Evolutionary conservation across 2,329 filamentous ascomycete species (phyloP), one percentile per base, ranked within the genome.

Genomic region (Exophiala phaeomuriformis): DNA sequence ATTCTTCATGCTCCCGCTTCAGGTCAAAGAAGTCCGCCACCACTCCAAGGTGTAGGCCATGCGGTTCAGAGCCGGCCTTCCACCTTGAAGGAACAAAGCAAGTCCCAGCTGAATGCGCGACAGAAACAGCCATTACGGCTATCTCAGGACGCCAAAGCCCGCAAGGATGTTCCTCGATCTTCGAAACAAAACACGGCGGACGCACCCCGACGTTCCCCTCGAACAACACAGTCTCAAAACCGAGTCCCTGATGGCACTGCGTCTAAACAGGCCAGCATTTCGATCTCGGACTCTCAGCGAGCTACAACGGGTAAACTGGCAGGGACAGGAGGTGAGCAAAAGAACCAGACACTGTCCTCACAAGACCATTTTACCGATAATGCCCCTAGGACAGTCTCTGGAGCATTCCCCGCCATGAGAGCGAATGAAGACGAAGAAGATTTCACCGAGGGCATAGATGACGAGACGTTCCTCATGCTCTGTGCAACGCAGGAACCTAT

Each of bases 391-490:
- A 19, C 19, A 19, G 19, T 19, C 19, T 19, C 19, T 19, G 19
- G 19, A 19, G 19, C 19, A 19, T 19, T 19, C 19, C 19, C 19
- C 19, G 19, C 19, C 19, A 19, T 19, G 19, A 19, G 19, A 19
- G 19, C 19, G 19, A 19, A 19, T 19, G 19, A 19, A 19, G 40
- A 48, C 31, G 43, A 40, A 12, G 57, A 59, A 28, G 57, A 59
- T 33, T 55, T 59, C 51, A 55, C 54, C 1, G 54, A 59, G 37
- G 57, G 53, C 2, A 49, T 59, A 33, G 54, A 59, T 31, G 54
- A 59, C 32, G 51, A 55, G 28, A 55, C 51, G 27, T 49, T 59
- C 33, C 30, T 59, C n/a, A 45, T 54, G 41, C 46, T 57, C 29
- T 59, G 46, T 35, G 37, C 46, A 19, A 52, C 47, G 19, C 57